Evolutionary conservation across 208 protist genomes (phyloP).

Genomic region (Trypanosoma mega): DNA sequence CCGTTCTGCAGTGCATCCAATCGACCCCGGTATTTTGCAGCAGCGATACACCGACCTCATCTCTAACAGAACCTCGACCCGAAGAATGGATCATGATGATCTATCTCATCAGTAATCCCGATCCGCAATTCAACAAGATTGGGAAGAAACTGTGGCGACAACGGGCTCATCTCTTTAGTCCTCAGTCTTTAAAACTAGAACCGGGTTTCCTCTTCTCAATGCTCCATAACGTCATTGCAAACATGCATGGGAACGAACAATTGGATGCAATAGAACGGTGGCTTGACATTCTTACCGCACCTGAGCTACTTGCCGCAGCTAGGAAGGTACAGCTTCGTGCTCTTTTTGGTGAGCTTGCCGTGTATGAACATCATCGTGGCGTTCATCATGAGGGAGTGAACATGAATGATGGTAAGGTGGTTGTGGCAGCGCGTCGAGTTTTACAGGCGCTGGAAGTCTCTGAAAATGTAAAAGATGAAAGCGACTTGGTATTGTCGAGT

Average conservation of each 20-base stretch:
- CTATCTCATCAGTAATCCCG: conserved; percentile 15
- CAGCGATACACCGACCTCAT: no score
- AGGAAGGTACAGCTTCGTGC: conserved; percentile 1
- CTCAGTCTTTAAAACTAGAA: neutral
- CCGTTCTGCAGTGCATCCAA: conserved; percentile 9
- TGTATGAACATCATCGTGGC: neutral
- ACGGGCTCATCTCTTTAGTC: neutral
- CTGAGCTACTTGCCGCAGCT: neutral
- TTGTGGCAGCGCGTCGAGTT: neutral
- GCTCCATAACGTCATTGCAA: neutral
- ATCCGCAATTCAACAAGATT: conserved; percentile 7
- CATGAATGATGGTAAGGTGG: no score
- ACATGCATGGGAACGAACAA: conserved; percentile 3
- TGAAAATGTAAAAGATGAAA: neutral
- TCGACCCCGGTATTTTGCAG: conserved; percentile 10
- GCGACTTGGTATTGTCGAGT: neutral
- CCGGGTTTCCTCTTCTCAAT: neutral
- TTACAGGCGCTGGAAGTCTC: conserved; percentile 7
- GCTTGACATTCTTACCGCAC: conserved; percentile 20
- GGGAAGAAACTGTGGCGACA: conserved; percentile 20
- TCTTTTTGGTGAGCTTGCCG: conserved; percentile 11
- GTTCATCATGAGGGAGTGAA: neutral
- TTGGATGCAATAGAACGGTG: conserved; percentile 19
- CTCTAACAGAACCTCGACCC: no score
- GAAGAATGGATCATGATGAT: conserved; percentile 24